A percentile compares a stretch with the other conserved stretches of the same genome.
phyloP scores from a whole-genome alignment of 805 yeast genomes.

The Starmerella sirachaensis region DNA sequence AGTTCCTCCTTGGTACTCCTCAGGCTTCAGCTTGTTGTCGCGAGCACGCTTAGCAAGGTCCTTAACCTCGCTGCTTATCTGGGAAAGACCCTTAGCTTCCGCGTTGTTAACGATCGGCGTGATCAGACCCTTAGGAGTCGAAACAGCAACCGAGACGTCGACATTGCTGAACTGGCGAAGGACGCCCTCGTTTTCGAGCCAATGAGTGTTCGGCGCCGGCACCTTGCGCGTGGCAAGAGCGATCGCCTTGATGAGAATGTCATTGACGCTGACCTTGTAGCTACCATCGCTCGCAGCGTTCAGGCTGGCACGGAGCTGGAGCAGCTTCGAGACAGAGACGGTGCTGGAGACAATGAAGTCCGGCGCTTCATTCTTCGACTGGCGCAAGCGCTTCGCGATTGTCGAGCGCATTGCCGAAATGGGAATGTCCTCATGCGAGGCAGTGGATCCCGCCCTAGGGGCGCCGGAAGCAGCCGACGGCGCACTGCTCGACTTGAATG shows the following conservation, averaged over 20 bases:
- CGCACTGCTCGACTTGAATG: slow-evolving; percentile 38
- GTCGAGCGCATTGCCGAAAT: slow-evolving; percentile 86
- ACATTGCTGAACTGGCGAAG: slow-evolving; percentile 85
- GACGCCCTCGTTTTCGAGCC: slow-evolving; percentile 80
- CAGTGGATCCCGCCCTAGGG: slow-evolving; percentile 38
- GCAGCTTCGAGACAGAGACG: slow-evolving; percentile 75
- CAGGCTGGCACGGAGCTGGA: slow-evolving; percentile 82
- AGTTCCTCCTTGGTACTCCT: slow-evolving; percentile 99
- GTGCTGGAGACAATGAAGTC: slow-evolving; percentile 83
- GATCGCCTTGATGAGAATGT: slow-evolving; percentile 85
- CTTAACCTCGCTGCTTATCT: slow-evolving; percentile 74
- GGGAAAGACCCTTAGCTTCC: slow-evolving; percentile 70
- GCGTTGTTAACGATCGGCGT: slow-evolving; percentile 93
- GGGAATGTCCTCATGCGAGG: slow-evolving; percentile 71
- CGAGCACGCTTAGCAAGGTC: slow-evolving; percentile 94
- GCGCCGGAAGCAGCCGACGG: slow-evolving; percentile 30
- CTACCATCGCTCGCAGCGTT: slow-evolving; percentile 76
- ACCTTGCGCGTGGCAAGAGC: slow-evolving; percentile 82
- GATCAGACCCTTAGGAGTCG: slow-evolving; percentile 93
- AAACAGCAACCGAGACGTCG: slow-evolving; percentile 96
- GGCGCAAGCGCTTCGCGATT: slow-evolving; percentile 76
- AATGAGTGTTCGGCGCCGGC: slow-evolving; percentile 87
- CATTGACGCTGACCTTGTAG: slow-evolving; percentile 87
- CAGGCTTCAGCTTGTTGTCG: slow-evolving; percentile 82
- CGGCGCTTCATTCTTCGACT: slow-evolving; percentile 80